Conservation (phyloP, 1,139 yeast species). For the Candida albicans region DNA sequence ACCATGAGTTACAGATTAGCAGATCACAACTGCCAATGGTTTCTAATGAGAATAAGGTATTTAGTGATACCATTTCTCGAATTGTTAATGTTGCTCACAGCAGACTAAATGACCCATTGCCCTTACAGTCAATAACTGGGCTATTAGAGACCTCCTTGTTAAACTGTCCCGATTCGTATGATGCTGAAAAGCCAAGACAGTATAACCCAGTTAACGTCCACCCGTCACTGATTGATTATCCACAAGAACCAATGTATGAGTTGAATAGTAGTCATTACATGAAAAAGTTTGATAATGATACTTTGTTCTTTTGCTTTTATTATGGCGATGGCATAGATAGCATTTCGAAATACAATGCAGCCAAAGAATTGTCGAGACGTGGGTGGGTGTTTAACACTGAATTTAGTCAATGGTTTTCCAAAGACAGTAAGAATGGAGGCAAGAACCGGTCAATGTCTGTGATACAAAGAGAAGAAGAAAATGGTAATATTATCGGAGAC, state of each 20-base stretch:
- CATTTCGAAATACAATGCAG: constrained; percentile 69
- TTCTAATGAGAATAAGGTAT: constrained; percentile 21
- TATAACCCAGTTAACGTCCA: constrained; percentile 83
- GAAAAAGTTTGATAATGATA: constrained; percentile 79
- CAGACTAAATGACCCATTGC: constrained; percentile 50
- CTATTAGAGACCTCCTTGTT: constrained; percentile 73
- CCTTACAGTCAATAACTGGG: constrained; percentile 55
- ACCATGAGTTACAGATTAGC: constrained; percentile 6
- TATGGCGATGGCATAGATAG: constrained; percentile 48
- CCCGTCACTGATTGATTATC: constrained; percentile 89
- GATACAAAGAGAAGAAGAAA: constrained; percentile 33
- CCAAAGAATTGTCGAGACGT: constrained; percentile 74
- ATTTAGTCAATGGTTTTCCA: constrained; percentile 78
- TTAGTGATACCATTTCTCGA: constrained; percentile 33
- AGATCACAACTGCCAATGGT: constrained; percentile 18
- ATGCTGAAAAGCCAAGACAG: constrained; percentile 81
- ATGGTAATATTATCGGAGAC: constrained; percentile 14
- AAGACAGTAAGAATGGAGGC: constrained; percentile 40
- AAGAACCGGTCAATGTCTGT: constrained; percentile 46
- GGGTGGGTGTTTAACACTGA: constrained; percentile 87
- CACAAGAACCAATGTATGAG: constrained; percentile 80
- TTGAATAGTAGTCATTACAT: constrained; percentile 53
- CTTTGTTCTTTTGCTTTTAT: constrained; percentile 89
- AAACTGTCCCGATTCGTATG: constrained; percentile 91
- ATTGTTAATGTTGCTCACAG: constrained; percentile 33